A percentile compares a stretch with the other conserved stretches of the same genome.
These are phyloP conservation scores for Punctularia strigosozonata DNA, from an alignment of 768 basidiomycete species.

Conservation along the genomic window DNA sequence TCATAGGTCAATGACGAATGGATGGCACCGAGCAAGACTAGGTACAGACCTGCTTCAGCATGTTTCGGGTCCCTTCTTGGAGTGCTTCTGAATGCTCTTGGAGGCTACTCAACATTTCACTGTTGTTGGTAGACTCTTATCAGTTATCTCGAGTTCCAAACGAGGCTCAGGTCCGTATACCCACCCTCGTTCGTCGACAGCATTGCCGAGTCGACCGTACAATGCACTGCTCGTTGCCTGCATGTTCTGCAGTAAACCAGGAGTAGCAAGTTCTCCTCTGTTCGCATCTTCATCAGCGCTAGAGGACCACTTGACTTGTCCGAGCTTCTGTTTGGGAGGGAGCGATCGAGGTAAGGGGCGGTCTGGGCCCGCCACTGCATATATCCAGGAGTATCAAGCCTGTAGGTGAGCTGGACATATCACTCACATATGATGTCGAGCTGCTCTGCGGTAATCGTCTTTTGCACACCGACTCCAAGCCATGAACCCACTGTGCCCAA, in stretches of 20 bases:
- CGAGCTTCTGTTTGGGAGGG: conserved; percentile 21
- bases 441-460: conserved; percentile 43
- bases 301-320: conserved; percentile 3
- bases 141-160: background rate
- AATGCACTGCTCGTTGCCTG: conserved; percentile 13
- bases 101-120: conserved; percentile 50
- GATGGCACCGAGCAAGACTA: background rate
- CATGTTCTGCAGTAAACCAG: conserved; percentile 9
- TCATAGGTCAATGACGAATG: background rate
- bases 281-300: conserved; percentile 5
- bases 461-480: conserved; percentile 31
- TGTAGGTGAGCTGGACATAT: background rate
- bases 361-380: conserved; percentile 58
- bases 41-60: conserved; percentile 45
- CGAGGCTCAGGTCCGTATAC: background rate
- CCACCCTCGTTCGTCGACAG: conserved; percentile 54
- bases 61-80: conserved; percentile 54
- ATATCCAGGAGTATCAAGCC: background rate
- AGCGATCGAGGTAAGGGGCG: too few relatives aligned
- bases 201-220: conserved; percentile 25
- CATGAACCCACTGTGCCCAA: conserved; percentile 34
- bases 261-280: conserved; percentile 5
- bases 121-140: conserved; percentile 11
- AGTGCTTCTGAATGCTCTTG: conserved; percentile 53
- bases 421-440: conserved; percentile 46